A percentile compares a stretch with the other conserved stretches of the same genome.
These are phyloP conservation scores for Leishmania major DNA, from an alignment of 208 protist genomes.

Conservation along the genomic window DNA sequence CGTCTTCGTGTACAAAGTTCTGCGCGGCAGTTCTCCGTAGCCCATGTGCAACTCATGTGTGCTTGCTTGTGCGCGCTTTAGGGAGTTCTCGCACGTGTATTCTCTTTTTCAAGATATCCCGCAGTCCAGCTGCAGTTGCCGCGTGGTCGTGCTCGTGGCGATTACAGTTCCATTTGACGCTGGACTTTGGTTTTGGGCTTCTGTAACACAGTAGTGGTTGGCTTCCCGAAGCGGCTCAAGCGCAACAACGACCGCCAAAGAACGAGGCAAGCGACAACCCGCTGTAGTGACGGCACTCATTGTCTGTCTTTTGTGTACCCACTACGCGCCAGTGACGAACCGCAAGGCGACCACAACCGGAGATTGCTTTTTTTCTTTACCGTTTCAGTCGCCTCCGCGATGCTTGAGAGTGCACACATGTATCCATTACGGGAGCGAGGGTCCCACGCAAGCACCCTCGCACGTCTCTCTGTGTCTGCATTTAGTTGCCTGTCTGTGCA, in stretches of 20 bases:
- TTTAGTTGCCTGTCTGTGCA: background rate
- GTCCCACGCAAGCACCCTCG: background rate
- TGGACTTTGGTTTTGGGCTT: background rate
- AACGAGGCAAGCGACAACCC: background rate
- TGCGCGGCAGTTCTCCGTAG: conserved; percentile 1
- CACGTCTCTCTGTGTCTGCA: background rate
- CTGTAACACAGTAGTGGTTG: background rate
- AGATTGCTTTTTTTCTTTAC: background rate
- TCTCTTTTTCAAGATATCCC: background rate
- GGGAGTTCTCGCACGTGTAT: background rate
- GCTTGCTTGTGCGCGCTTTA: background rate
- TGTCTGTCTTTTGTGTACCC: background rate
- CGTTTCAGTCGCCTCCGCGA: no score
- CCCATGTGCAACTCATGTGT: no score
- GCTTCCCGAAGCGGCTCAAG: background rate
- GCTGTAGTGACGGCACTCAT: background rate
- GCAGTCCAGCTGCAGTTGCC: background rate
- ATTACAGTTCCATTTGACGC: background rate
- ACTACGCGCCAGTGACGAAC: background rate
- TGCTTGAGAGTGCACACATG: background rate
- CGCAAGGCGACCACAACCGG: background rate
- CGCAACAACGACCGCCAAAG: background rate
- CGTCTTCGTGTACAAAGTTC: conserved; percentile 50
- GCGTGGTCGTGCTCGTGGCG: background rate
- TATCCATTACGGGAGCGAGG: background rate